Conservation (phyloP, 169 alveolate species). For the Toxoplasma gondii region DNA sequence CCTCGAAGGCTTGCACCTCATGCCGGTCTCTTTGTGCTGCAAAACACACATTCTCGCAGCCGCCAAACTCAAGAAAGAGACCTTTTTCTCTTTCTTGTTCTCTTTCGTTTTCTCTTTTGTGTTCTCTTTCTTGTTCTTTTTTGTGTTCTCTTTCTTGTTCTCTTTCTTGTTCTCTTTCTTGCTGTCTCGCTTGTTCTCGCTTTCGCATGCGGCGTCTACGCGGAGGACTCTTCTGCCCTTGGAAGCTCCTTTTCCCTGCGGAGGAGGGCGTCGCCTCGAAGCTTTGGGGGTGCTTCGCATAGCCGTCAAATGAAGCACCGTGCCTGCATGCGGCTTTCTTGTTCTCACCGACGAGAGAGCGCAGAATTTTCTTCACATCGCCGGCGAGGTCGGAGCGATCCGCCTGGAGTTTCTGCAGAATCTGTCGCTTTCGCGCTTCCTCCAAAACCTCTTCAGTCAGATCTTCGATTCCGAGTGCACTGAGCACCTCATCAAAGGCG, state of each 20-base stretch:
- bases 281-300: no score
- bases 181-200: neutral
- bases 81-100: no score
- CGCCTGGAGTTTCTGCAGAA: constrained; percentile 30
- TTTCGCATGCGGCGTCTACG: no score
- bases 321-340: no score
- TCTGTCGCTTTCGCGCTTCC: constrained; percentile 18
- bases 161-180: no score
- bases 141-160: no score
- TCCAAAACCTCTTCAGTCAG: constrained; percentile 2
- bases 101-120: no score
- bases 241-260: neutral
- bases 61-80: no score
- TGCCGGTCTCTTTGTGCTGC: neutral
- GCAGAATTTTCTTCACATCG: constrained; percentile 20
- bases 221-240: neutral
- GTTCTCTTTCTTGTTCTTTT: no score
- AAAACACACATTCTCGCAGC: no score
- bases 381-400: constrained; percentile 36
- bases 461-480: constrained; percentile 21
- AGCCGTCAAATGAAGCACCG: no score
- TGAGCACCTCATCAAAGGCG: constrained; percentile 8
- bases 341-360: neutral
- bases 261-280: no score
- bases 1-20: neutral